Evolutionary conservation across 257 asterid species (phyloP).

Genomic region (Gynochthodes officinalis): DNA sequence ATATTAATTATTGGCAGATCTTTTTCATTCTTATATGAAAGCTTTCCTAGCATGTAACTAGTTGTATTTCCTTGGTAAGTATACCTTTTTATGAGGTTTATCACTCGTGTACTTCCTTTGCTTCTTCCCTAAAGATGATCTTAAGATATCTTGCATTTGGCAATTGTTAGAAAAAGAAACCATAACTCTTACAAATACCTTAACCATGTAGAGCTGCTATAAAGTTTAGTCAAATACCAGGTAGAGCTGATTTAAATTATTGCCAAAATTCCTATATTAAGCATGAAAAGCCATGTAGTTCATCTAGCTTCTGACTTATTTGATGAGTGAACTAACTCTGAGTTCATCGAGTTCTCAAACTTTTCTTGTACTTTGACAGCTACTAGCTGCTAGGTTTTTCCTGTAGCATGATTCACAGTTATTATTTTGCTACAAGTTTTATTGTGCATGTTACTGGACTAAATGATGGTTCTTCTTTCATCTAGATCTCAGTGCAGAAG

Average conservation of each 20-base stretch:
- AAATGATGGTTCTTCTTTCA: background rate
- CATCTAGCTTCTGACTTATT: background rate
- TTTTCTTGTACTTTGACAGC: background rate
- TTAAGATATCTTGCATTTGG: too few relatives aligned
- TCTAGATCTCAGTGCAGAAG: background rate
- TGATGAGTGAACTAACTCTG: background rate
- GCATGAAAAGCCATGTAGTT: background rate
- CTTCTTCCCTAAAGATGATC: too few relatives aligned
- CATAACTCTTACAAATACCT: background rate
- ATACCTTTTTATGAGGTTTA: background rate
- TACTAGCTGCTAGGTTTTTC: background rate
- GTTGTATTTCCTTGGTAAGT: background rate
- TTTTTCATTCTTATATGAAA: background rate
- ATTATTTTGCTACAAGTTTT: too few relatives aligned
- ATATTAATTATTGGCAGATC: background rate
- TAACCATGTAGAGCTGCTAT: background rate
- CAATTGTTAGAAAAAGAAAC: background rate
- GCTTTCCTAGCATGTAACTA: background rate
- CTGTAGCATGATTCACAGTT: background rate
- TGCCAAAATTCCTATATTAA: background rate
- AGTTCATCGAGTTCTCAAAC: background rate
- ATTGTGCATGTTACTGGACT: too few relatives aligned
- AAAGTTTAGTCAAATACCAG: too few relatives aligned
- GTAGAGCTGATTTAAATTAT: background rate
- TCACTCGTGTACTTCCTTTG: too few relatives aligned